Conservation (phyloP, 345 rosid genomes). For the Aquilaria yunnanensis region DNA sequence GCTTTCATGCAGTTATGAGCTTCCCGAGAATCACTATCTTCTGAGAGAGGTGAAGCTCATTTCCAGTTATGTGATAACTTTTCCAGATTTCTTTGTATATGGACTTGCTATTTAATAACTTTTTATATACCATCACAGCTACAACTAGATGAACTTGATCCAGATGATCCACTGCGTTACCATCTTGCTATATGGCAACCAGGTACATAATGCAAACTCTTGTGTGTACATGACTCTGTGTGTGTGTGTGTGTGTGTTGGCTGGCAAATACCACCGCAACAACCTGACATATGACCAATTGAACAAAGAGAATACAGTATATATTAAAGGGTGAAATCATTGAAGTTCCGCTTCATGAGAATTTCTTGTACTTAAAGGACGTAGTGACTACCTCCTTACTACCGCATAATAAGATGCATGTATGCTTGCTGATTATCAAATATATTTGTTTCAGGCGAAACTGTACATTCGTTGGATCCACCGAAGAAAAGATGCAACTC, state of each 20-base stretch:
- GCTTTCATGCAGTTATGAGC: slow-evolving; percentile 40
- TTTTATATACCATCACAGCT: slow-evolving; percentile 20
- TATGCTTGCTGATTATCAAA: no score
- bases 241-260: no score
- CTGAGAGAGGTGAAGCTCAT: slow-evolving; percentile 32
- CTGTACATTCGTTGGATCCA: slow-evolving; percentile 17
- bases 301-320: no score
- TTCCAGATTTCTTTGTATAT: neutral
- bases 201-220: slow-evolving; percentile 24
- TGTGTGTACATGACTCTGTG: no score
- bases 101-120: neutral
- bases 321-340: no score
- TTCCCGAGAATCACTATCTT: slow-evolving; percentile 49
- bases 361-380: no score
- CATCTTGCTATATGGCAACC: slow-evolving; percentile 65
- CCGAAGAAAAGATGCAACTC: slow-evolving; percentile 29
- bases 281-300: no score
- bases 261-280: no score
- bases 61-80: neutral
- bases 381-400: no score
- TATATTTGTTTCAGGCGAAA: slow-evolving; percentile 34
- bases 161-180: slow-evolving; percentile 39
- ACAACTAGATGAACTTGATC: slow-evolving; percentile 43
- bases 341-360: no score
- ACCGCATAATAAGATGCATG: no score